These are phyloP conservation scores for Saccharomyces hybrid DNA, from an alignment of 1,139 yeast genomes.

Conservation along the genomic window DNA sequence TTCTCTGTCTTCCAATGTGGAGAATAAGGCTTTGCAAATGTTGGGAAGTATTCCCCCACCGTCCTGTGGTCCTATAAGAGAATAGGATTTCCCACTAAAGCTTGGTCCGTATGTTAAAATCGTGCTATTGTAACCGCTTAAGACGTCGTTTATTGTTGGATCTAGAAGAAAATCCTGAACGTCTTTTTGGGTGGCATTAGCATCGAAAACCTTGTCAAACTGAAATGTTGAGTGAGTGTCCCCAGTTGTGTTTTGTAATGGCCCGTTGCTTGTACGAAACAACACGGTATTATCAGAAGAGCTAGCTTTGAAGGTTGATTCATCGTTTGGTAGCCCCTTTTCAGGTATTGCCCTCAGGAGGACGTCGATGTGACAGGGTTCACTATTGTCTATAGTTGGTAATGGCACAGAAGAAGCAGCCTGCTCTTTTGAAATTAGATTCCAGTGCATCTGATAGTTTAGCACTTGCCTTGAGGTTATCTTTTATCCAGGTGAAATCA, in stretches of 20 bases:
- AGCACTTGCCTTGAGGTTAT: background rate
- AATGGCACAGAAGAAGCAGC: background rate
- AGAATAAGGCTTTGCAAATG: conserved; percentile 61
- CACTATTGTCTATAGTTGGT: background rate
- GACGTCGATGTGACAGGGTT: background rate
- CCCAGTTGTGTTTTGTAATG: conserved; percentile 6
- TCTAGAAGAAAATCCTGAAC: conserved; percentile 40
- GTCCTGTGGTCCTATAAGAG: conserved; percentile 65
- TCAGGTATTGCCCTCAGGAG: conserved; percentile 1
- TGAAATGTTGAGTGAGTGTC: conserved; percentile 41
- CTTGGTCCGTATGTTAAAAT: conserved; percentile 86
- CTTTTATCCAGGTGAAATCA: background rate
- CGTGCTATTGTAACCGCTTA: conserved; percentile 63
- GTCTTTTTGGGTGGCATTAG: conserved; percentile 46
- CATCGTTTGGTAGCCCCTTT: background rate
- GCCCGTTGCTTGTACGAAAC: background rate
- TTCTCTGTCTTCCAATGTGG: conserved; percentile 43
- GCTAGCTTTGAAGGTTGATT: background rate
- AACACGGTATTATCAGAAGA: background rate
- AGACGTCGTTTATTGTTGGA: background rate
- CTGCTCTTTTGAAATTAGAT: conserved; percentile 1
- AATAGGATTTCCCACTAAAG: conserved; percentile 79
- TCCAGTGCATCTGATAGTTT: conserved; percentile 5
- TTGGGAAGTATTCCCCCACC: conserved; percentile 59
- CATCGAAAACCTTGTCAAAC: conserved; percentile 61